phyloP scores from a whole-genome alignment of 257 asterid species.

The Osmanthus fragrans region DNA sequence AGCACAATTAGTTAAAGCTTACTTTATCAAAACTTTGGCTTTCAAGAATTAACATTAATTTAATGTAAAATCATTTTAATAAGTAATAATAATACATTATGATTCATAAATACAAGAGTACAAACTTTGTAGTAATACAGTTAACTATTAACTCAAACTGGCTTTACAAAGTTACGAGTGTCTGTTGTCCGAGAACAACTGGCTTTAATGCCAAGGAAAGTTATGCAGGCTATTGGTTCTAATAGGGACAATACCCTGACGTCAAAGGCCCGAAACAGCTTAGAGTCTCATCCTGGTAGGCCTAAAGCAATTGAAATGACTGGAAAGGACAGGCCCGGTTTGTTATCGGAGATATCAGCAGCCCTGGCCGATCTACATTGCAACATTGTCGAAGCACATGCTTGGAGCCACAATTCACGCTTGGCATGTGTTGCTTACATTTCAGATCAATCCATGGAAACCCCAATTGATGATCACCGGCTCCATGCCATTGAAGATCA shows the following conservation, averaged over 20 bases:
- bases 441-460: constrained; percentile 38
- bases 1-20: background rate
- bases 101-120: background rate
- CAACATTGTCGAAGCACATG: constrained; percentile 70
- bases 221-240: constrained; percentile 51
- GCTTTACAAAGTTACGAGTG: too few species aligned
- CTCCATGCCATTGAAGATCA: constrained; percentile 65
- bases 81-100: too few species aligned
- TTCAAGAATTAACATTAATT: background rate
- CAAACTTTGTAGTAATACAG: background rate
- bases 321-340: constrained; percentile 75
- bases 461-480: constrained; percentile 57
- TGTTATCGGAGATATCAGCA: constrained; percentile 82
- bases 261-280: constrained; percentile 23
- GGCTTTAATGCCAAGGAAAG: background rate
- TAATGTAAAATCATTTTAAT: too few species aligned
- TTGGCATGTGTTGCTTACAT: constrained; percentile 73
- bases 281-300: constrained; percentile 28
- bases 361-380: constrained; percentile 71
- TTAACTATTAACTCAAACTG: background rate
- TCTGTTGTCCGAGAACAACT: background rate
- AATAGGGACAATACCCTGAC: constrained; percentile 25
- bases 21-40: background rate
- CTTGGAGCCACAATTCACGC: constrained; percentile 76
- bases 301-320: constrained; percentile 69